Evolutionary conservation across 2,329 filamentous ascomycete genomes (phyloP).

Genomic region (Colletotrichum paranaense): DNA sequence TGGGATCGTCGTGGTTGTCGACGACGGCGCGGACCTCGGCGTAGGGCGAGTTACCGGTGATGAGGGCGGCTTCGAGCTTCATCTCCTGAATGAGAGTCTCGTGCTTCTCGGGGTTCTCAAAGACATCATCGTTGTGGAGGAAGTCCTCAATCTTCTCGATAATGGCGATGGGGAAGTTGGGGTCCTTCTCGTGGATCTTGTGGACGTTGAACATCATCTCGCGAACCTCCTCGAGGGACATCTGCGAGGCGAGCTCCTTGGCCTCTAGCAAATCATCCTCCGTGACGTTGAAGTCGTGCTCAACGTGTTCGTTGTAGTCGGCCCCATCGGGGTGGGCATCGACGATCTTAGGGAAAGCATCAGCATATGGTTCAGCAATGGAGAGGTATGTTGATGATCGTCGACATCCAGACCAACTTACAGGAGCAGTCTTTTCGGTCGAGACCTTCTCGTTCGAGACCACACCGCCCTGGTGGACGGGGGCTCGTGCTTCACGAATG

Average conservation of each 20-base stretch:
- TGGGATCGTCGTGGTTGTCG: slow-evolving; percentile 50
- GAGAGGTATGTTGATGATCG: background rate
- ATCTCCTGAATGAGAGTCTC: slow-evolving; percentile 45
- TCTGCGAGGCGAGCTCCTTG: slow-evolving; percentile 54
- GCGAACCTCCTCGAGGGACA: slow-evolving; percentile 54
- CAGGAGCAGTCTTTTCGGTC: slow-evolving; percentile 22
- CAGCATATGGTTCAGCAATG: background rate
- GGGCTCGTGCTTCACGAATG: slow-evolving; percentile 19
- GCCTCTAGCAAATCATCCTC: slow-evolving; percentile 59
- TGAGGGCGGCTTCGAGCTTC: slow-evolving; percentile 47
- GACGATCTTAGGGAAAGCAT: slow-evolving; percentile 7
- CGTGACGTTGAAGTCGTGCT: slow-evolving; percentile 52
- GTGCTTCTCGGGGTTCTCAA: slow-evolving; percentile 51
- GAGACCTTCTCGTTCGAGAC: slow-evolving; percentile 27
- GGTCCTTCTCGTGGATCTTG: slow-evolving; percentile 54
- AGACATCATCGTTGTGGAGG: slow-evolving; percentile 44
- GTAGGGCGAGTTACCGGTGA: slow-evolving; percentile 47
- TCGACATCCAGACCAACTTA: background rate
- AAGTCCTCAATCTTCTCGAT: slow-evolving; percentile 53
- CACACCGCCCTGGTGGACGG: slow-evolving; percentile 27
- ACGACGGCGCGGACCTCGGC: slow-evolving; percentile 53
- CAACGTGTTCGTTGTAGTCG: slow-evolving; percentile 23
- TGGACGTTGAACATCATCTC: slow-evolving; percentile 51
- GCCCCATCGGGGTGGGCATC: slow-evolving; percentile 13
- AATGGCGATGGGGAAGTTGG: slow-evolving; percentile 55